phyloP scores from a whole-genome alignment of 257 asterid species.

The Rubia yunnanensis region DNA sequence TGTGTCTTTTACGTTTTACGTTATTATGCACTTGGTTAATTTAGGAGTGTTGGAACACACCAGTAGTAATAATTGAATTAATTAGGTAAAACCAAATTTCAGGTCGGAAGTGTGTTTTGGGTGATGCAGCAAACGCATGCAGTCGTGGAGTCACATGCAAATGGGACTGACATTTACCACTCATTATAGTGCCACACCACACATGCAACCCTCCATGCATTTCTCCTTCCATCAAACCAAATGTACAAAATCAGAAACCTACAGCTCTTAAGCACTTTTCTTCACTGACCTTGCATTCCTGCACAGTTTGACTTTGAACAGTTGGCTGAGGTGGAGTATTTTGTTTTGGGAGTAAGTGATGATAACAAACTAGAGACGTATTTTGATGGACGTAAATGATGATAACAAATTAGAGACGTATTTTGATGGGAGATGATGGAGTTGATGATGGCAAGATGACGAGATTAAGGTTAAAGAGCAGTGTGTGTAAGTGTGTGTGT shows the following conservation, averaged over 20 bases:
- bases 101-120: not conserved
- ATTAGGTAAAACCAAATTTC: no score
- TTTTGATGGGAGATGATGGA: slow-evolving; percentile 15
- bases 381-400: not conserved
- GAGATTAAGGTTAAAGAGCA: slow-evolving; percentile 10
- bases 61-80: no score
- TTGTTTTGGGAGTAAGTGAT: not conserved
- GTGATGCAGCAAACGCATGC: slow-evolving; percentile 3
- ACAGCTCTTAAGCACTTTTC: no score
- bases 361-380: not conserved
- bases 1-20: no score
- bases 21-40: no score
- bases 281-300: no score
- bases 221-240: no score
- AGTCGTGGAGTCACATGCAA: slow-evolving; percentile 4
- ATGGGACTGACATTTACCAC: not conserved
- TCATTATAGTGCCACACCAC: not conserved
- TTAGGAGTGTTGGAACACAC: no score
- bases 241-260: no score
- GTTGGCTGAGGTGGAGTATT: no score
- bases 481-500: not conserved
- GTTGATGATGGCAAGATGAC: slow-evolving; percentile 54
- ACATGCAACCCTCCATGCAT: not conserved
- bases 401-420: not conserved
- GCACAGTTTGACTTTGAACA: no score